A percentile compares a stretch with the other conserved stretches of the same genome.
Evolutionary conservation across 2,329 filamentous ascomycete species (phyloP).

Genomic region (Claviceps fusiformis): DNA sequence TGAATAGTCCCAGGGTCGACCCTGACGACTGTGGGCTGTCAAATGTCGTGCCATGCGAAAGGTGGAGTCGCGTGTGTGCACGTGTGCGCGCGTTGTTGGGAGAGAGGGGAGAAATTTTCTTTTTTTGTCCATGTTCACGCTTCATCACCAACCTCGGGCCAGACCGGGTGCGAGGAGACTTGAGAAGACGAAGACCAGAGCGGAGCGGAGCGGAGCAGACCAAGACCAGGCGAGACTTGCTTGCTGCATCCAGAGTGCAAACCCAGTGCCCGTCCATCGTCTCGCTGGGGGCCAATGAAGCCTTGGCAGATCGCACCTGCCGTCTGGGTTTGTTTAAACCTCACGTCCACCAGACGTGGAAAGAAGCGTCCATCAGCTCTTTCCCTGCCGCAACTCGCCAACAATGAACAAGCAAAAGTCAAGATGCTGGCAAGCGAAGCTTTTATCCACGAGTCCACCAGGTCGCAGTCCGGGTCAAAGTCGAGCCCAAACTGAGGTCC

Average conservation of each 20-base stretch:
- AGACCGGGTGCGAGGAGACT: too few species aligned
- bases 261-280: too few species aligned
- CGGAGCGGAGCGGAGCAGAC: too few species aligned
- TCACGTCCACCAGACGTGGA: too few species aligned
- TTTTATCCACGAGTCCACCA: background rate
- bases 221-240: too few species aligned
- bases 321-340: background rate
- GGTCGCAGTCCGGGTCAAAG: too few species aligned
- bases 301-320: background rate
- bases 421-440: background rate
- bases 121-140: too few species aligned
- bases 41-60: slow-evolving; percentile 1
- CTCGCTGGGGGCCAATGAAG: background rate
- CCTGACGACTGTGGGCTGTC: background rate
- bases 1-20: background rate
- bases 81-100: background rate
- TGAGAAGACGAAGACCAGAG: too few species aligned
- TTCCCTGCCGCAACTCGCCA: background rate
- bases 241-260: too few species aligned
- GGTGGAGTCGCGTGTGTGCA: background rate
- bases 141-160: too few species aligned
- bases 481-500: too few species aligned
- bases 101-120: background rate
- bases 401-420: background rate
- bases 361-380: background rate